Evolutionary conservation across 2,329 filamentous ascomycete genomes (phyloP).

Genomic region (Dryadomyces quercus-mongolicae): DNA sequence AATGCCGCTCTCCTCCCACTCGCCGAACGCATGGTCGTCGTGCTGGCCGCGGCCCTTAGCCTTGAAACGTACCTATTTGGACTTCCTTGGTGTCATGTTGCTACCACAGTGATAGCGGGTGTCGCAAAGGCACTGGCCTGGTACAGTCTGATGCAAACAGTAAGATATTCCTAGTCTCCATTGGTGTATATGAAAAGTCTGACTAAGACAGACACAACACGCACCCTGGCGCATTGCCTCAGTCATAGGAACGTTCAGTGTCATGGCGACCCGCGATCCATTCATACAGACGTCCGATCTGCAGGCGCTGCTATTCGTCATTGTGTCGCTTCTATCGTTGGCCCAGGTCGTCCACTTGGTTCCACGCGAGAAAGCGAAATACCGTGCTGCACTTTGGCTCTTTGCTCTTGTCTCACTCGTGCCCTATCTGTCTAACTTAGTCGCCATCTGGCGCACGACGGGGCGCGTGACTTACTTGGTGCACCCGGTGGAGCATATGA

Average conservation of each 20-base stretch:
- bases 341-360: not conserved
- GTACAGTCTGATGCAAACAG: not conserved
- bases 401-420: conserved; percentile 1
- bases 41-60: not conserved
- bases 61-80: not conserved
- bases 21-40: not conserved
- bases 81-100: not conserved
- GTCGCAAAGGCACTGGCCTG: not conserved
- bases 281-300: not conserved
- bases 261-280: conserved; percentile 1
- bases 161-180: not conserved
- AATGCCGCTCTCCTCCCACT: not conserved
- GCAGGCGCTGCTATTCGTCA: not conserved
- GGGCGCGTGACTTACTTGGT: not conserved
- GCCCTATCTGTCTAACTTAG: not conserved
- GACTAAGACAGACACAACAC: not conserved
- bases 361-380: not conserved
- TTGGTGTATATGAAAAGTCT: not conserved
- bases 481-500: conserved; percentile 1
- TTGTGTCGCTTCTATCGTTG: not conserved
- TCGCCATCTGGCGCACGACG: not conserved
- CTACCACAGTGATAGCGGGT: not conserved
- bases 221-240: conserved; percentile 2
- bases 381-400: not conserved
- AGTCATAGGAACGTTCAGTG: not conserved